Percentiles rank a stretch among this genome's conserved stretches.
Evolutionary conservation across 2,329 filamentous ascomycete genomes (phyloP).

Genomic region (Calonectria hawksworthii): DNA sequence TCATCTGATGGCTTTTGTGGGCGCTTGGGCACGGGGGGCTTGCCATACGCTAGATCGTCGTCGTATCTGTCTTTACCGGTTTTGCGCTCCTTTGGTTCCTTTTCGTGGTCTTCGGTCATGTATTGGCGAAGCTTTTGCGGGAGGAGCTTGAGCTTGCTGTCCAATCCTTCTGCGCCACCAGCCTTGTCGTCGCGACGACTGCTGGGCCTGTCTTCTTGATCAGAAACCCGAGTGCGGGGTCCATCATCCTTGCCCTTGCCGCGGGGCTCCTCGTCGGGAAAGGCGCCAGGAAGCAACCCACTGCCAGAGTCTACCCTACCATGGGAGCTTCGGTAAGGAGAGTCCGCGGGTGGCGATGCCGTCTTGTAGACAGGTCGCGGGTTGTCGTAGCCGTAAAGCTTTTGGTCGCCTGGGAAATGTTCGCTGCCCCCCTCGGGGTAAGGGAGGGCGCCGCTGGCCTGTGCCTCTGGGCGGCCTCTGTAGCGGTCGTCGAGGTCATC

Average conservation of each 20-base stretch:
- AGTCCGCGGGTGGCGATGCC: constrained; percentile 51
- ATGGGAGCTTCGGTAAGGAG: constrained; percentile 55
- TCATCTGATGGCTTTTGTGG: constrained; percentile 39
- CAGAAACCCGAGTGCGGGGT: constrained; percentile 42
- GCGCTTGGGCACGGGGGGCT: constrained; percentile 44
- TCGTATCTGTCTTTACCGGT: constrained; percentile 52
- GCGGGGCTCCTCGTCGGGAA: constrained; percentile 50
- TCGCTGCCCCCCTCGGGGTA: constrained; percentile 57
- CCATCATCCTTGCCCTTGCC: constrained; percentile 41
- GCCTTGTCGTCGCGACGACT: constrained; percentile 32
- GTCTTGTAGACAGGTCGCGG: constrained; percentile 50
- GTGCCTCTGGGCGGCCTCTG: constrained; percentile 50
- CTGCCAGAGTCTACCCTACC: constrained; percentile 47
- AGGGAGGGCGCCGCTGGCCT: constrained; percentile 51
- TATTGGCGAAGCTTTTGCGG: constrained; percentile 62
- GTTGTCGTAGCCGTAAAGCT: constrained; percentile 58
- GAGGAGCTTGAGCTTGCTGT: constrained; percentile 57
- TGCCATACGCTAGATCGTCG: constrained; percentile 67
- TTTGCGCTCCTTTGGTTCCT: constrained; percentile 55
- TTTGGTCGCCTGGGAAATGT: constrained; percentile 53
- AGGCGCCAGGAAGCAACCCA: constrained; percentile 47
- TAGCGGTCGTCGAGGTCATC: constrained; percentile 58
- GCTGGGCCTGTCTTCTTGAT: constrained; percentile 28
- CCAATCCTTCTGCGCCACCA: constrained; percentile 40
- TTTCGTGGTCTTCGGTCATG: constrained; percentile 43